phyloP scores from a whole-genome alignment of 2,329 filamentous ascomycete genomes.

The Cladophialophora yegresii region DNA sequence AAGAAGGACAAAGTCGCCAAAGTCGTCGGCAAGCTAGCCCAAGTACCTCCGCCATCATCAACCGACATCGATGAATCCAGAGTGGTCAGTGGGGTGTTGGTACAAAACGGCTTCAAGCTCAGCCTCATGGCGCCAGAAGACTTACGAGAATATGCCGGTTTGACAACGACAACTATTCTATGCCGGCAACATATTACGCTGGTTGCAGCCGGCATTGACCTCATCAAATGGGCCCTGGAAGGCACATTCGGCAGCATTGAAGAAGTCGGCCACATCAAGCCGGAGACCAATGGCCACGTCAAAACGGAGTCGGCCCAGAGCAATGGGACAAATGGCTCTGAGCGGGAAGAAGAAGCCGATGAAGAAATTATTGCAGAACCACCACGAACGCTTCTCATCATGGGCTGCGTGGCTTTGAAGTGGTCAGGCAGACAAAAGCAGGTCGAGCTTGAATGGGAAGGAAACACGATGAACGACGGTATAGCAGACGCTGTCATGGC shows the following conservation, averaged over 20 bases:
- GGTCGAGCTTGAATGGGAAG: conserved; percentile 93
- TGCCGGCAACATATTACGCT: conserved; percentile 90
- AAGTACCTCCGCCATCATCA: conserved; percentile 67
- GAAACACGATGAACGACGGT: conserved; percentile 94
- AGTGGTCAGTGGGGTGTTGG: conserved; percentile 84
- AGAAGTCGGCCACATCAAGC: conserved; percentile 41
- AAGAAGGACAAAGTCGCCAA: conserved; percentile 93
- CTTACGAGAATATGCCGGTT: conserved; percentile 90
- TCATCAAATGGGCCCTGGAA: conserved; percentile 92
- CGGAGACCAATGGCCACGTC: conserved; percentile 32
- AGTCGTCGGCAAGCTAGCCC: conserved; percentile 89
- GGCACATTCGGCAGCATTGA: conserved; percentile 90
- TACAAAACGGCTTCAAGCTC: conserved; percentile 97
- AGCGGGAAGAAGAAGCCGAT: conserved; percentile 44
- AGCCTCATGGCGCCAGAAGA: conserved; percentile 97
- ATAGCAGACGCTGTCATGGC: conserved; percentile 98
- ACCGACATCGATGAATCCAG: conserved; percentile 53
- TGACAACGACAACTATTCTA: conserved; percentile 90
- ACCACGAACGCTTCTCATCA: conserved; percentile 63
- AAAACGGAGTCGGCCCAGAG: conserved; percentile 36
- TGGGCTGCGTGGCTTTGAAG: conserved; percentile 86
- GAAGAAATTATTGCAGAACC: conserved; percentile 48
- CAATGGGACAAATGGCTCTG: conserved; percentile 45
- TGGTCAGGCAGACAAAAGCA: conserved; percentile 72
- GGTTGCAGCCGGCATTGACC: conserved; percentile 81